These are phyloP conservation scores for Lasiodiplodia hormozganensis DNA, from an alignment of 2,329 filamentous ascomycete genomes.

Conservation along the genomic window DNA sequence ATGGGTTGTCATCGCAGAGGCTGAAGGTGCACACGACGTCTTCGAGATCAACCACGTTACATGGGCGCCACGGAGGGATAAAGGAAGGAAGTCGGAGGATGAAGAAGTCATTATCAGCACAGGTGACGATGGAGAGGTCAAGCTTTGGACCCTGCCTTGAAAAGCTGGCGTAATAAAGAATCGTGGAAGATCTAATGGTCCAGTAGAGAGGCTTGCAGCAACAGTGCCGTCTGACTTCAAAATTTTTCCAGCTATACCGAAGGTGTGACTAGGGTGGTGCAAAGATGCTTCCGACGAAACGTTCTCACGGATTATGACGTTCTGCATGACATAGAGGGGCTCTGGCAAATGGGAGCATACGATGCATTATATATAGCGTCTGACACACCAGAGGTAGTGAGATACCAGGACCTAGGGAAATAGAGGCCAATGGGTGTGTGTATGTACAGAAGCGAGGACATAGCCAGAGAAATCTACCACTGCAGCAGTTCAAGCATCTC, in stretches of 20 bases:
- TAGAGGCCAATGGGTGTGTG: not conserved
- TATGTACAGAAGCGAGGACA: not conserved
- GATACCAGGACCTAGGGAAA: not conserved
- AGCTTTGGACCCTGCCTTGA: conserved; percentile 68
- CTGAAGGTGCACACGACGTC: conserved; percentile 81
- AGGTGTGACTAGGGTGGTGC: not conserved
- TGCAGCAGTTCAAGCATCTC: not conserved
- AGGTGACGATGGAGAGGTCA: conserved; percentile 88
- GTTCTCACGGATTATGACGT: not conserved
- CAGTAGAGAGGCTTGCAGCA: not conserved
- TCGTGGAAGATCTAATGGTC: not conserved
- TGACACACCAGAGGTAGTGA: not conserved
- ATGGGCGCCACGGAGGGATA: conserved; percentile 83
- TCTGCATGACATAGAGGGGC: not conserved
- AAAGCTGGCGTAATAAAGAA: not conserved
- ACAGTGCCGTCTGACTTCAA: not conserved
- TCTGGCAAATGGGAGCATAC: not conserved
- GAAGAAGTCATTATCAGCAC: conserved; percentile 92
- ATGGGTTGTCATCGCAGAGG: conserved; percentile 75
- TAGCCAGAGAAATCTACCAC: not conserved
- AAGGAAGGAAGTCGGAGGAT: conserved; percentile 61
- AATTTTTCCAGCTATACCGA: not conserved
- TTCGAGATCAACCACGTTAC: conserved; percentile 93
- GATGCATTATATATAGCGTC: not conserved
- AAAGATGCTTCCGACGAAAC: not conserved